A percentile compares a stretch with the other conserved stretches of the same genome.
Conservation (phyloP, 1,139 yeast genomes). For the Debaryomyces fabryi region DNA sequence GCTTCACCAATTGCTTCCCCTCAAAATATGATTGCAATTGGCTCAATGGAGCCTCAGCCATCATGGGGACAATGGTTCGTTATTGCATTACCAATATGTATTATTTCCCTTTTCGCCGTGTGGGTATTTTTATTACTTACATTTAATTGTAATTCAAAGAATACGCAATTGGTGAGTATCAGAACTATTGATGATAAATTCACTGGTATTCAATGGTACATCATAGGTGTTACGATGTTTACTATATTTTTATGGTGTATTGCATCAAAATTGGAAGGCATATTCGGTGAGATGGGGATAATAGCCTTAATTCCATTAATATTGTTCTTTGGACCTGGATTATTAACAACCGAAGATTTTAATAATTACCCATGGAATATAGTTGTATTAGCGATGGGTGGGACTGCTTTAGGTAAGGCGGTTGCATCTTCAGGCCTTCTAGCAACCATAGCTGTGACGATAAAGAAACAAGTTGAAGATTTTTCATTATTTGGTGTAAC, state of each 20-base stretch:
- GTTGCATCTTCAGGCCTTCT: slow-evolving; percentile 72
- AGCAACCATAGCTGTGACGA: slow-evolving; percentile 59
- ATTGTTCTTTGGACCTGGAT: slow-evolving; percentile 70
- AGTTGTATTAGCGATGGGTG: slow-evolving; percentile 78
- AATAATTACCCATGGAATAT: slow-evolving; percentile 79
- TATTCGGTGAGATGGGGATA: slow-evolving; percentile 73
- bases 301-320: slow-evolving; percentile 69
- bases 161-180: slow-evolving; percentile 49
- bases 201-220: slow-evolving; percentile 64
- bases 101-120: slow-evolving; percentile 52
- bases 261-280: slow-evolving; percentile 54
- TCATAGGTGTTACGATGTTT: slow-evolving; percentile 50
- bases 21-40: slow-evolving; percentile 74
- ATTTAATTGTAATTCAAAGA: slow-evolving; percentile 50
- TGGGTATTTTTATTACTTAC: slow-evolving; percentile 63
- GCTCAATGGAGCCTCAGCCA: slow-evolving; percentile 64
- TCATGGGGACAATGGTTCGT: slow-evolving; percentile 83
- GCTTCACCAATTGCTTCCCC: slow-evolving; percentile 83
- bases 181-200: slow-evolving; percentile 63
- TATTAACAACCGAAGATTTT: slow-evolving; percentile 64
- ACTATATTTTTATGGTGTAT: slow-evolving; percentile 78
- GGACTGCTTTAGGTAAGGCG: slow-evolving; percentile 74
- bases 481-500: slow-evolving; percentile 63
- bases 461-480: slow-evolving; percentile 57
- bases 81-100: slow-evolving; percentile 65